These are phyloP conservation scores for Vitis amurensis DNA, from an alignment of 164 flowering plant genomes.

Conservation along the genomic window DNA sequence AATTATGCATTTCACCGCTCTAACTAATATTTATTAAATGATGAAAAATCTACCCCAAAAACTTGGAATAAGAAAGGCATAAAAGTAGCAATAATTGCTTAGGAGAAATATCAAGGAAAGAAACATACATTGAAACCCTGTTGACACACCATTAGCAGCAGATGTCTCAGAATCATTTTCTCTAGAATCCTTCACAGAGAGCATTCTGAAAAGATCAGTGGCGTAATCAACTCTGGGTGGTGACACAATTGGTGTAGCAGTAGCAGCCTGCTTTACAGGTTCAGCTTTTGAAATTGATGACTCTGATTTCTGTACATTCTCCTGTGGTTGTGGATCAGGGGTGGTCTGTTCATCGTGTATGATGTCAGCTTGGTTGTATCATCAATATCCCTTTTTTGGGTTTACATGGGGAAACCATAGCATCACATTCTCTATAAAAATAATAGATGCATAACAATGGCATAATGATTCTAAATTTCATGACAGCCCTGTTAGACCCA, in stretches of 20 bases:
- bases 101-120: not conserved
- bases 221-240: slow-evolving; percentile 36
- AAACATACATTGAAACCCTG: slow-evolving; percentile 24
- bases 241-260: slow-evolving; percentile 12
- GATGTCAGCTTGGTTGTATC: not conserved
- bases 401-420: not conserved
- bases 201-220: slow-evolving; percentile 36
- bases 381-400: not conserved
- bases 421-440: not conserved
- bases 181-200: slow-evolving; percentile 27
- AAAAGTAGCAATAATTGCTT: not conserved
- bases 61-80: not conserved
- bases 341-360: slow-evolving; percentile 16
- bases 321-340: slow-evolving; percentile 11
- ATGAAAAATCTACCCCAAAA: not conserved
- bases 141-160: slow-evolving; percentile 12
- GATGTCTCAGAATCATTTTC: slow-evolving; percentile 17
- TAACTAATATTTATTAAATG: not conserved
- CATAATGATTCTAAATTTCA: too few species aligned
- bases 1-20: not conserved
- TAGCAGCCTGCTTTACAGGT: slow-evolving; percentile 3
- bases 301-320: slow-evolving; percentile 14
- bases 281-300: slow-evolving; percentile 16
- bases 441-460: not conserved
- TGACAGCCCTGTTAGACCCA: too few species aligned